A percentile compares a stretch with the other conserved stretches of the same genome.
These are phyloP conservation scores for Microsporum ferrugineum DNA, from an alignment of 2,329 filamentous ascomycete species.

Conservation along the genomic window DNA sequence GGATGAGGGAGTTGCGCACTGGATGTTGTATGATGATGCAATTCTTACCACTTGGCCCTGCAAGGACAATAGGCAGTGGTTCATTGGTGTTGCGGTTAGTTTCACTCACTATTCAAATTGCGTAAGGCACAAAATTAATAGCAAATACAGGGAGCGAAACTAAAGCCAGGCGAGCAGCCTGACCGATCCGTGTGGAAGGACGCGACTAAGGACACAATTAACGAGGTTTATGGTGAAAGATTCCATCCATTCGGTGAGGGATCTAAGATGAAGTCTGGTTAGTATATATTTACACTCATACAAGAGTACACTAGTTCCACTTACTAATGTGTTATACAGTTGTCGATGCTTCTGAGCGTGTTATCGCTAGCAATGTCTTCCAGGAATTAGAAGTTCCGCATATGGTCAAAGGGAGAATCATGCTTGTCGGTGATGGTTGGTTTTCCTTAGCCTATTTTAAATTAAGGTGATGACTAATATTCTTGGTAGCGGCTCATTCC, in stretches of 20 bases:
- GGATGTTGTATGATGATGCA: constrained; percentile 8
- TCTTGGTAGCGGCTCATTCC: constrained; percentile 7
- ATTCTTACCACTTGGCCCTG: constrained; percentile 10
- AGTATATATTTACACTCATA: neutral
- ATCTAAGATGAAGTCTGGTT: constrained; percentile 7
- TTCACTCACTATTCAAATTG: neutral
- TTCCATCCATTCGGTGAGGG: constrained; percentile 9
- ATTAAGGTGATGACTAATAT: neutral
- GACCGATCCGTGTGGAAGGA: constrained; percentile 9
- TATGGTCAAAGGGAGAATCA: constrained; percentile 9
- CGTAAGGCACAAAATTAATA: neutral
- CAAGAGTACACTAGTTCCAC: neutral
- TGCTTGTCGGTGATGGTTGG: constrained; percentile 8
- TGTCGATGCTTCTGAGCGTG: constrained; percentile 8
- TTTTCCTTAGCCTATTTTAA: neutral
- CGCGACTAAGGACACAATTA: constrained; percentile 7
- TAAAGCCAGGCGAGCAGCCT: constrained; percentile 7
- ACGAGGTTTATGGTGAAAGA: constrained; percentile 8
- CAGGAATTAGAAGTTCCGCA: constrained; percentile 8
- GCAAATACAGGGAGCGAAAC: constrained; percentile 2
- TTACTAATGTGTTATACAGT: constrained; percentile 2
- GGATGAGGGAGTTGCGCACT: constrained; percentile 6
- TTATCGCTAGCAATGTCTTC: constrained; percentile 9
- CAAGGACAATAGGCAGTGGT: constrained; percentile 10
- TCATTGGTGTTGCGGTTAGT: constrained; percentile 7